Conservation (phyloP, 208 protist species). For the Trypanosoma theileri region DNA sequence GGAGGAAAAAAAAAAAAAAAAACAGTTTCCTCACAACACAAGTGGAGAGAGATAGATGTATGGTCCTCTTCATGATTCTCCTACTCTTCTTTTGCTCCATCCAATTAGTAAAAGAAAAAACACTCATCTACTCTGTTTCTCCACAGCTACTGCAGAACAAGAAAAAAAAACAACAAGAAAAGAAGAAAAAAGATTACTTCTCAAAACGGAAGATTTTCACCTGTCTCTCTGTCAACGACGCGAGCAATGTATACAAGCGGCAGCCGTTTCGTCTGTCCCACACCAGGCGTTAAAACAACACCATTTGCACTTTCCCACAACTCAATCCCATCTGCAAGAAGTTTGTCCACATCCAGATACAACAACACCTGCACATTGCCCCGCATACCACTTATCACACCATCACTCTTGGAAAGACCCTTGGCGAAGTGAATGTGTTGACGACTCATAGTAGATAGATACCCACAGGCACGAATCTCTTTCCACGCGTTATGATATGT, state of each 20-base stretch:
- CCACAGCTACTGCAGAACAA: no score
- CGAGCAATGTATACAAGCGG: constrained; percentile 72
- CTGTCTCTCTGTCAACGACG: constrained; percentile 49
- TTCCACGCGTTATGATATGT: constrained; percentile 69
- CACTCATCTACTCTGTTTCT: no score
- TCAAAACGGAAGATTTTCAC: constrained; percentile 18
- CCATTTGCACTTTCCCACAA: constrained; percentile 83
- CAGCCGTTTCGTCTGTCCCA: constrained; percentile 51
- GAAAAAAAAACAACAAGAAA: no score
- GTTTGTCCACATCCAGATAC: constrained; percentile 68
- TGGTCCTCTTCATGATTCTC: no score
- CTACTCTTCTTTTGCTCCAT: no score
- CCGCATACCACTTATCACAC: constrained; percentile 90
- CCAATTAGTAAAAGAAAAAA: no score
- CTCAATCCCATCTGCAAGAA: constrained; percentile 62
- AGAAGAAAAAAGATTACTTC: no score
- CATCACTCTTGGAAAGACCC: constrained; percentile 34
- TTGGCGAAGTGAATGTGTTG: constrained; percentile 92
- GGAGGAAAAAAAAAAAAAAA: no score
- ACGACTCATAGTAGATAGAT: constrained; percentile 77
- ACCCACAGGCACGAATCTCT: constrained; percentile 63
- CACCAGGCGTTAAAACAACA: constrained; percentile 84
- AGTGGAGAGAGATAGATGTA: not conserved
- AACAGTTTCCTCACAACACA: not conserved
- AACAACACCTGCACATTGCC: constrained; percentile 57